These are phyloP conservation scores for Sordariomycetes sp. DNA, from an alignment of 2,329 filamentous ascomycete genomes.

Conservation along the genomic window DNA sequence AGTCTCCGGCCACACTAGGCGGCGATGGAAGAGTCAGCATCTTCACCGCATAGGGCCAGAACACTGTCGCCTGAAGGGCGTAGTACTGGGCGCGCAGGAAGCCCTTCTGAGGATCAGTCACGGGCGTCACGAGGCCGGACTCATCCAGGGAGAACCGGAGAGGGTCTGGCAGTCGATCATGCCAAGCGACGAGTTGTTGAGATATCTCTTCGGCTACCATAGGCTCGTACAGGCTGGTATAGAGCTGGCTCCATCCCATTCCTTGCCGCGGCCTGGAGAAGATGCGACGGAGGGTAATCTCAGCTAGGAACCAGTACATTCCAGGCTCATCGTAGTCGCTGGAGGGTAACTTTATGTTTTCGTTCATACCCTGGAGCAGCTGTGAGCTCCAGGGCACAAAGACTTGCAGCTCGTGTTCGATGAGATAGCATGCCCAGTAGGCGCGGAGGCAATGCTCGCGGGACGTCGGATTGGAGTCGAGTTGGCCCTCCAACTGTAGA, in stretches of 20 bases:
- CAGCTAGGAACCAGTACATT: slow-evolving; percentile 13
- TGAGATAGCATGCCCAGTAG: slow-evolving; percentile 13
- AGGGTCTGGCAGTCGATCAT: slow-evolving; percentile 7
- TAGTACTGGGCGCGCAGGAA: slow-evolving; percentile 11
- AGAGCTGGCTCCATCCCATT: slow-evolving; percentile 8
- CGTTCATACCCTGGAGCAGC: slow-evolving; percentile 8
- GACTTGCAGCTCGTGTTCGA: slow-evolving; percentile 12
- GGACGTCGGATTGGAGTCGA: slow-evolving; percentile 1
- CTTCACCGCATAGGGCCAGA: slow-evolving; percentile 10
- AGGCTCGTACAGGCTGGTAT: slow-evolving; percentile 10
- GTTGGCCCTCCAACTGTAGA: slow-evolving; percentile 5
- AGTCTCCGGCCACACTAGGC: too few relatives aligned
- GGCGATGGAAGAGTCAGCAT: slow-evolving; percentile 4
- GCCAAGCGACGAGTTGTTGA: slow-evolving; percentile 9
- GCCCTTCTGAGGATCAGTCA: slow-evolving; percentile 8
- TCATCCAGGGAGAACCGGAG: slow-evolving; percentile 6
- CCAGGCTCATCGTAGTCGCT: slow-evolving; percentile 11
- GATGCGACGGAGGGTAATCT: slow-evolving; percentile 11
- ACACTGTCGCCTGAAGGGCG: slow-evolving; percentile 9
- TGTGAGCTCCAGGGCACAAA: slow-evolving; percentile 10
- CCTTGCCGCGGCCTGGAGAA: slow-evolving; percentile 9
- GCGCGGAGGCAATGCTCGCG: slow-evolving; percentile 10
- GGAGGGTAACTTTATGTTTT: slow-evolving; percentile 8
- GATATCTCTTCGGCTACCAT: slow-evolving; percentile 10
- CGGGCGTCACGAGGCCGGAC: not conserved